Conservation (phyloP, 139 green algal genomes). For the Nannochloris sp. region DNA sequence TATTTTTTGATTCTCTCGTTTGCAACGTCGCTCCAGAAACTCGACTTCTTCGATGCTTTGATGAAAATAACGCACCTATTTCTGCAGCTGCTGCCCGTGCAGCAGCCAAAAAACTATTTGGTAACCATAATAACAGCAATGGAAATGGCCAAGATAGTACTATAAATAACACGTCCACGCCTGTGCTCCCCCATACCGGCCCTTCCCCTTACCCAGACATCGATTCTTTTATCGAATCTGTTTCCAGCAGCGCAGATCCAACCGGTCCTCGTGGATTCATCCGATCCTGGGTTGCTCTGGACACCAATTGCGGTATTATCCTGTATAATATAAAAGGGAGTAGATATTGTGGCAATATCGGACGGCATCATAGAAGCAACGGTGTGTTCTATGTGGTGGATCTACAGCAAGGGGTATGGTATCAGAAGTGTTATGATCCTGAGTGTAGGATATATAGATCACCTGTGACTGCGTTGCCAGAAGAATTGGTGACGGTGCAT, state of each 20-base stretch:
- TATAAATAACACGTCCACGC: too few species aligned
- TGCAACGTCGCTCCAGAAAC: constrained; percentile 13
- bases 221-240: constrained; percentile 41
- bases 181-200: too few species aligned
- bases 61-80: constrained; percentile 6
- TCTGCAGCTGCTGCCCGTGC: too few species aligned
- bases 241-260: constrained; percentile 7
- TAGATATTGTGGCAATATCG: constrained; percentile 47
- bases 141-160: too few species aligned
- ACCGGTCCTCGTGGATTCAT: constrained; percentile 10
- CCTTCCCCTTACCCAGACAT: constrained; percentile 39
- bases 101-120: too few species aligned
- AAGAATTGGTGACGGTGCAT: not conserved
- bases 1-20: constrained; percentile 10
- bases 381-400: constrained; percentile 54
- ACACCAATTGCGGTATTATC: constrained; percentile 14
- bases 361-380: constrained; percentile 58
- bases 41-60: constrained; percentile 29
- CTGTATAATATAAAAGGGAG: constrained; percentile 44
- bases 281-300: constrained; percentile 37
- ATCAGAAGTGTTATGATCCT: constrained; percentile 41
- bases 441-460: constrained; percentile 46
- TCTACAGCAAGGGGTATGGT: constrained; percentile 35
- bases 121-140: too few species aligned
- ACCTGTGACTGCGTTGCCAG: constrained; percentile 29